phyloP scores from a whole-genome alignment of 176 grass and related monocot species.

The Cenchrus purpureus region DNA sequence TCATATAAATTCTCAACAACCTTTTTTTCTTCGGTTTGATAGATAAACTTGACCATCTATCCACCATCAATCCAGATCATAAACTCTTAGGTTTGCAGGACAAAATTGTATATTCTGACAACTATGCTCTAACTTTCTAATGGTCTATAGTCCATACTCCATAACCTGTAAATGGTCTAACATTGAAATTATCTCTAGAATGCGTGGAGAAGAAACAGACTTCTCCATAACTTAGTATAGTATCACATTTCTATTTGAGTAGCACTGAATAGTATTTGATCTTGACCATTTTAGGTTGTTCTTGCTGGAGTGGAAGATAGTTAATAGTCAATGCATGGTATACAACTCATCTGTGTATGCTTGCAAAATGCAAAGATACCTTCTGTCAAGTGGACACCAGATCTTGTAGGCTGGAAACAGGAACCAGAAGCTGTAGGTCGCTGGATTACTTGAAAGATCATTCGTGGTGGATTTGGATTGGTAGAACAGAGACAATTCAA shows the following conservation, averaged over 20 bases:
- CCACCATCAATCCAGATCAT: neutral
- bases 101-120: neutral
- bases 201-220: neutral
- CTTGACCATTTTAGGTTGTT: neutral
- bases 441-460: neutral
- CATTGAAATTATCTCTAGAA: neutral
- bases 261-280: neutral
- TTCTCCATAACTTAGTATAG: neutral
- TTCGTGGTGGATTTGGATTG: neutral
- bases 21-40: slow-evolving; percentile 19
- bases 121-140: slow-evolving; percentile 1
- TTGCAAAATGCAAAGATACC: neutral
- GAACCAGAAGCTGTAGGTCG: neutral
- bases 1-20: neutral
- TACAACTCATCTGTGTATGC: neutral
- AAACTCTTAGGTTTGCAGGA: neutral
- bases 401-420: neutral
- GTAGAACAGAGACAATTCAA: neutral
- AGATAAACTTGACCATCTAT: neutral
- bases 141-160: neutral
- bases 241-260: neutral
- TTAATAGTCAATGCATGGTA: neutral
- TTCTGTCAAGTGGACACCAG: neutral
- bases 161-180: neutral
- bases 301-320: neutral